Evolutionary conservation across 805 yeast species (phyloP), one percentile per base, ranked within the genome.

Genomic region (Saccharomycopsis vini): DNA sequence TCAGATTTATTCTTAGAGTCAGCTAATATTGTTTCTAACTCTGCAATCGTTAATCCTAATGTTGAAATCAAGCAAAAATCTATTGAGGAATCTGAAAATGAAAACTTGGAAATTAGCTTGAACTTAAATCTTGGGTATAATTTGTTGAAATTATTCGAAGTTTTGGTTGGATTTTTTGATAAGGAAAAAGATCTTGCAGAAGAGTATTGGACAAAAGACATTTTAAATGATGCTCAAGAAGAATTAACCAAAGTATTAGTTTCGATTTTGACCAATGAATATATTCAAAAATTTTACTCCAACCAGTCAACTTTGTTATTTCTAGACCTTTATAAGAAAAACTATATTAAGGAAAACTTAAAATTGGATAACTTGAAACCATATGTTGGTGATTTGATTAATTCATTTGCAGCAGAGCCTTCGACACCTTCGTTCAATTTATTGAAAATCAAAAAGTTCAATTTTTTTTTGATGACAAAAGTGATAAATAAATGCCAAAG

Each of bases 401-500:
- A 28, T 19, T 29, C 36, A 16, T 39, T 29, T 19, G 12, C 20
- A 18, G 30, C 15, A 29, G 47, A 33, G n/a, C 16, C 16, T 21
- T 44, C 21, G 29, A 18, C 16, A 24, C 20, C 9, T 9, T 7
- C 9, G 9, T 9, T 32, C 12, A 12, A 9, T 7, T 18, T 32
- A n/a, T 32, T 32, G 19, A n/a, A 32, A n/a, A 18, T 32, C 13
- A 32, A n/a, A 15, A 32, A 32, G 15, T 18, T 32, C 13, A 32
- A 9, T 7, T 15, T 32, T n/a, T 32, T 7, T 7, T 15, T 32
- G 16, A 18, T 32, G 16, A n/a, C 16, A 9, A 32, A 32, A 18
- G 36, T 32, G 15, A 32, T 32, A 9, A 9, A 10, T 7, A 7
- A 9, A 7, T 32, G 16, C 19, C 82, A 76, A 52, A 74, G 75